Base-by-base conservation (phyloP, 2,329 filamentous ascomycete species). In the Neoarthrinium moseri region DNA sequence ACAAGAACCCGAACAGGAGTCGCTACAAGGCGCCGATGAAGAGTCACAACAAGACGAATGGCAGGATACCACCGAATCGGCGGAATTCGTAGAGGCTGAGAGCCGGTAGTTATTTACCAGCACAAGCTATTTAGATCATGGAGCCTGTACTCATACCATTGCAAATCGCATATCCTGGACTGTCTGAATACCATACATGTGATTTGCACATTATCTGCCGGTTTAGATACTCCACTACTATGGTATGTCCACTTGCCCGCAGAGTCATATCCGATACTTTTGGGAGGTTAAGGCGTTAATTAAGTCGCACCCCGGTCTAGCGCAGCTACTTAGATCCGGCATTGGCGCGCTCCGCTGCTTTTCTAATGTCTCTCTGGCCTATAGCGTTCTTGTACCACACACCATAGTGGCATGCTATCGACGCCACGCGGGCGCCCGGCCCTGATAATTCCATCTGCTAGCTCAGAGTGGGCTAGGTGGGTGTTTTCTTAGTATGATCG, bases 51-150 rank as follows among this genome's bases (percentile, higher is more conserved):
- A 21, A n/a, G 41, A 26, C 3, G n/a, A n/a, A n/a, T n/a, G n/a
- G n/a, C n/a, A n/a, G n/a, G n/a, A n/a, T n/a, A n/a, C n/a, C n/a
- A n/a, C n/a, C n/a, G 43, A 46, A 15, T 42, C 43, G 6, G 47
- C 45, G 6, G 47, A 46, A 22, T 44, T 49, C 18, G 43, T 49
- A 7, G 43, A 49, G 34, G 47, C 43, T 6, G 47, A 49, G 21
- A 34, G 44, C 26, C 27, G 27, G 12, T 46, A 37, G 42, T 35
- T 22, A 12, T 15, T 22, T 38, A n/a, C n/a, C n/a, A n/a, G n/a
- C n/a, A n/a, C n/a, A n/a, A n/a, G n/a, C n/a, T n/a, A n/a, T n/a
- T n/a, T n/a, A n/a, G n/a, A n/a, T n/a, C n/a, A n/a, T n/a, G n/a
- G n/a, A n/a, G n/a, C n/a, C n/a, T n/a, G n/a, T n/a, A n/a, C n/a